phyloP scores from a whole-genome alignment of 495 filamentous ascomycete genomes.

The Usnea hakonensis region DNA sequence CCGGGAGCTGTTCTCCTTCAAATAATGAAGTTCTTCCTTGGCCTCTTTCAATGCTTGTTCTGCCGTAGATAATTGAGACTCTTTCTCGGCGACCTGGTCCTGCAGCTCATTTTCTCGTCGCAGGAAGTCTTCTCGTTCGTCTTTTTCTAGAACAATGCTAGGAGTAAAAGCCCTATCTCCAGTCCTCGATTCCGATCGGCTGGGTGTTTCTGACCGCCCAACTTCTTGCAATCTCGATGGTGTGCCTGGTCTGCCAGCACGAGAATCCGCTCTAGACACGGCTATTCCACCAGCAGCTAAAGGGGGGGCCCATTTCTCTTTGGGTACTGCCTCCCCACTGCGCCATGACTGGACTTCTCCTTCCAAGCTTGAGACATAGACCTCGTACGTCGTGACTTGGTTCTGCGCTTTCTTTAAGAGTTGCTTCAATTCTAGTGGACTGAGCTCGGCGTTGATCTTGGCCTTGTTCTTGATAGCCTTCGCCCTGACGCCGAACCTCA shows the following conservation, averaged over 20 bases:
- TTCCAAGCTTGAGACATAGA: constrained; percentile 77
- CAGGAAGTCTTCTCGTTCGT: constrained; percentile 93
- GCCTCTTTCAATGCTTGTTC: constrained; percentile 73
- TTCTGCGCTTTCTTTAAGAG: constrained; percentile 84
- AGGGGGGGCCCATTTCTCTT: constrained; percentile 67
- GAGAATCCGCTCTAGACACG: constrained; percentile 48
- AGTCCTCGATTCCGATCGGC: constrained; percentile 67
- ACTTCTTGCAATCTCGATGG: constrained; percentile 67
- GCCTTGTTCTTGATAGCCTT: constrained; percentile 99
- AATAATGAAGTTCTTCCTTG: constrained; percentile 68
- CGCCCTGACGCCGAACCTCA: constrained; percentile 91
- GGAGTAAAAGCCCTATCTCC: constrained; percentile 86
- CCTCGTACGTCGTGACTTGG: constrained; percentile 81
- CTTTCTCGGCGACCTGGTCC: constrained; percentile 89
- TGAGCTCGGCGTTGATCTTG: constrained; percentile 97
- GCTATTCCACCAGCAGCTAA: constrained; percentile 50
- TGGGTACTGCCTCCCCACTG: constrained; percentile 78
- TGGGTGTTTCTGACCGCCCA: constrained; percentile 51
- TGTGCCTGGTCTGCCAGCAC: constrained; percentile 62
- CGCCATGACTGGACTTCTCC: constrained; percentile 81
- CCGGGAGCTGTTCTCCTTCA: constrained; percentile 76
- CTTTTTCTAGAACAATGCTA: constrained; percentile 82
- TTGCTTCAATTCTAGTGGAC: constrained; percentile 86
- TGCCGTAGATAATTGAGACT: constrained; percentile 66
- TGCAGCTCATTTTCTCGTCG: constrained; percentile 94